Percentiles rank a stretch among this genome's conserved stretches.
Conservation (phyloP, 352 stramenopile genomes). For the Phytophthora ohioensis region DNA sequence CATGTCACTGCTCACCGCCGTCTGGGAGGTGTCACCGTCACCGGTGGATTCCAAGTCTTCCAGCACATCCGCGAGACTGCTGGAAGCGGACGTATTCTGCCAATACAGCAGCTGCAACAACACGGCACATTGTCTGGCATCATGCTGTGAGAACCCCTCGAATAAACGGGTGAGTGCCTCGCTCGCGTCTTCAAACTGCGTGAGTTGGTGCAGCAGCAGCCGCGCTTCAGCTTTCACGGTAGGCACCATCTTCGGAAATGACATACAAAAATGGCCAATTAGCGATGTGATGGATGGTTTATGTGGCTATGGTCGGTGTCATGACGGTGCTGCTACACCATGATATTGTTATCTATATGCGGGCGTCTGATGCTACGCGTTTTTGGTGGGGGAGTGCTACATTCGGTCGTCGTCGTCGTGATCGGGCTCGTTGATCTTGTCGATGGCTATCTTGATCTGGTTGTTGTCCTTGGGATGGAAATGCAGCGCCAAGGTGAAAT, state of each 20-base stretch:
- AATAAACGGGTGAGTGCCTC: constrained; percentile 64
- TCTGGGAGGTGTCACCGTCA: constrained; percentile 8
- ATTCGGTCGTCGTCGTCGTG: constrained; percentile 62
- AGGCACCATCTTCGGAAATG: constrained; percentile 23
- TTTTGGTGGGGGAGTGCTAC: constrained; percentile 29
- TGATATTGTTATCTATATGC: constrained; percentile 39
- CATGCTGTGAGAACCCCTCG: constrained; percentile 27
- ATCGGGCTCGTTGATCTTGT: constrained; percentile 88
- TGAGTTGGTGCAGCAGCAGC: constrained; percentile 62
- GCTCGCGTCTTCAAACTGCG: constrained; percentile 61
- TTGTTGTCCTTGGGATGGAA: constrained; percentile 98
- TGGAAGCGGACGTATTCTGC: constrained; percentile 44
- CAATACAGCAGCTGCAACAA: constrained; percentile 59
- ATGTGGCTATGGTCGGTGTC: constrained; percentile 7
- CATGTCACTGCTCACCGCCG: constrained; percentile 34
- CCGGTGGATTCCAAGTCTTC: constrained; percentile 35
- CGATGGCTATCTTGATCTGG: constrained; percentile 96
- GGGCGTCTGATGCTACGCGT: constrained; percentile 1
- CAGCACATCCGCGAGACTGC: constrained; percentile 45
- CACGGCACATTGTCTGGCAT: constrained; percentile 33
- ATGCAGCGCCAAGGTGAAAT: constrained; percentile 97
- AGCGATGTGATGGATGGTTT: constrained; percentile 5
- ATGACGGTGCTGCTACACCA: neutral
- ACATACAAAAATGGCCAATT: constrained; percentile 26
- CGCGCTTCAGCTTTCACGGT: constrained; percentile 44